These are phyloP conservation scores for Cyclotella sp. DNA, from an alignment of 108 stramenopile genomes.

Conservation along the genomic window DNA sequence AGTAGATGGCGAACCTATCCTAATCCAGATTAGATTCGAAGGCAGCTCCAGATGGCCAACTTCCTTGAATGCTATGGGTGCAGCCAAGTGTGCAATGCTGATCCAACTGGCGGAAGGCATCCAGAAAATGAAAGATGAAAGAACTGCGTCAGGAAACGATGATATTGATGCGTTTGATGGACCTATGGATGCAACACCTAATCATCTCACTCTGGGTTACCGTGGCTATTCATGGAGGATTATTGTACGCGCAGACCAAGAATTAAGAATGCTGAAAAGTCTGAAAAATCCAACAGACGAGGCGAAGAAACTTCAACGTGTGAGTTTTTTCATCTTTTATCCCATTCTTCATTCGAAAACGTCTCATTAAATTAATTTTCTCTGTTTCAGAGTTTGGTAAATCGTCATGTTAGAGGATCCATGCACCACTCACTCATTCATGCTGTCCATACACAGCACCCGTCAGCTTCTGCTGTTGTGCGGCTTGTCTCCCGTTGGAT, in stretches of 20 bases:
- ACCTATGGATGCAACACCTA: conserved; percentile 64
- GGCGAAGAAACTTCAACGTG: conserved; percentile 51
- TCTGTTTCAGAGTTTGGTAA: conserved; percentile 47
- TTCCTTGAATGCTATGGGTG: conserved; percentile 83
- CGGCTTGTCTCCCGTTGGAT: conserved; percentile 81
- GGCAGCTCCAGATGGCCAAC: conserved; percentile 86
- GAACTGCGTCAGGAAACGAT: conserved; percentile 6
- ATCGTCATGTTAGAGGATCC: conserved; percentile 67
- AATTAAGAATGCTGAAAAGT: conserved; percentile 66
- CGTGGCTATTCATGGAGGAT: conserved; percentile 82
- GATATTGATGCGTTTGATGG: conserved; percentile 59
- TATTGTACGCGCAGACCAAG: conserved; percentile 82
- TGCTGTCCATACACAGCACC: conserved; percentile 76
- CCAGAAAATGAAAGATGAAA: conserved; percentile 60
- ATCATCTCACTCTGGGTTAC: conserved; percentile 72
- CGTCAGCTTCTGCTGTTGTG: conserved; percentile 73
- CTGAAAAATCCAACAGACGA: conserved; percentile 64
- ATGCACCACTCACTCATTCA: conserved; percentile 86
- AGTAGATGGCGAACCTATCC: conserved; percentile 62
- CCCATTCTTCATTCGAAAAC: background rate
- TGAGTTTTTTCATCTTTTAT: conserved; percentile 12
- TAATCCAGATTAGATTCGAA: conserved; percentile 80
- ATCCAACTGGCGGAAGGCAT: conserved; percentile 81
- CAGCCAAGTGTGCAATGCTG: conserved; percentile 90
- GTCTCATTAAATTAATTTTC: background rate